Evolutionary conservation across 768 basidiomycete species (phyloP).

Genomic region (Cystobasidium ongulense): DNA sequence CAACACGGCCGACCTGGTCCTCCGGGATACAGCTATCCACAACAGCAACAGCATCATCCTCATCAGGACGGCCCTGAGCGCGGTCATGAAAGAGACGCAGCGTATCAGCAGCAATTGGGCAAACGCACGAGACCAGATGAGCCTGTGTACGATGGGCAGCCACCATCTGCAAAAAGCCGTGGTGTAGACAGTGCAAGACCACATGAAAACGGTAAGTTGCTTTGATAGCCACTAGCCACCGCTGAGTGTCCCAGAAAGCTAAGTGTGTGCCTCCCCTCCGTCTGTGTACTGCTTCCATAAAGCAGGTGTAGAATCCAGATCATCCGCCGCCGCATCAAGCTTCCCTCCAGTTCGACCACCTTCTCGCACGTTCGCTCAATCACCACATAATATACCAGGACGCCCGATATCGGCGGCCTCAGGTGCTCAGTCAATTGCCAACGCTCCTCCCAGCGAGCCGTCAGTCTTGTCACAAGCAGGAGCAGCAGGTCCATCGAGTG

Average conservation of each 20-base stretch:
- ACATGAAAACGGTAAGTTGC: not conserved
- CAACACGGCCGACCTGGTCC: not conserved
- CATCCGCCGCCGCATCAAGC: not conserved
- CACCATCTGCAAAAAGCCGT: constrained; percentile 4
- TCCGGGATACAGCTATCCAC: not conserved
- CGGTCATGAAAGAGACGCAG: not conserved
- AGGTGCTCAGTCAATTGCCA: not conserved
- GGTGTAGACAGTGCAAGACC: not conserved
- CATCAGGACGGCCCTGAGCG: constrained; percentile 1
- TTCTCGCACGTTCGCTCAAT: constrained; percentile 6
- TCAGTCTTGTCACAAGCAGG: not conserved
- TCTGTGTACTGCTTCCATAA: not conserved
- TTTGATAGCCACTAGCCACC: not conserved
- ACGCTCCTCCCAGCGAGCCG: not conserved
- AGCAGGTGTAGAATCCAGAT: constrained; percentile 19
- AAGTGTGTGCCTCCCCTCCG: not conserved
- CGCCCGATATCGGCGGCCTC: not conserved
- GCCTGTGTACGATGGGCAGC: not conserved
- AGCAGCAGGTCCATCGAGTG: constrained; percentile 3
- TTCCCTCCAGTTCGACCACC: constrained; percentile 18
- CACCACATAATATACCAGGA: not conserved
- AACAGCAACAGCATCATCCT: not conserved
- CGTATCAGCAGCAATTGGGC: constrained; percentile 1
- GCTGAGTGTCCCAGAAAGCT: not conserved
- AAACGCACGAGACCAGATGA: constrained; percentile 16